Percentiles rank a stretch among this genome's conserved stretches.
Conservation (phyloP, 345 rosid genomes). For the Citropsis articulata region DNA sequence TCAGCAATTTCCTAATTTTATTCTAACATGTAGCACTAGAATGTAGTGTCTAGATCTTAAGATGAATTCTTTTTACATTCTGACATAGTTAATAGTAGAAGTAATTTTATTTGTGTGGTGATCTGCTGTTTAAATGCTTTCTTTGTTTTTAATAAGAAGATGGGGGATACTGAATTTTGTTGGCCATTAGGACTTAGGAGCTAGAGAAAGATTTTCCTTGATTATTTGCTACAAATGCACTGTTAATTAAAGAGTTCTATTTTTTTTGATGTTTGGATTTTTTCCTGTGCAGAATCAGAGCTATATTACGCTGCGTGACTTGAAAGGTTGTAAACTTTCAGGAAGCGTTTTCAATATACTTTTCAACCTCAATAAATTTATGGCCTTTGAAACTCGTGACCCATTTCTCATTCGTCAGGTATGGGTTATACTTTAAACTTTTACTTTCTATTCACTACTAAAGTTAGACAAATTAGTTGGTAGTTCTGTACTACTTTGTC, state of each 20-base stretch:
- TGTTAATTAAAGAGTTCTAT: conserved; percentile 9
- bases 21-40: background rate
- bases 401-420: conserved; percentile 99
- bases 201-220: background rate
- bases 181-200: background rate
- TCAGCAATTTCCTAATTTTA: background rate
- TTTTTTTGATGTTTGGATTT: conserved; percentile 18
- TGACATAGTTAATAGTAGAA: background rate
- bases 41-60: background rate
- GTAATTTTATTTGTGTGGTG: background rate
- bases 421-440: background rate
- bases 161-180: background rate
- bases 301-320: conserved; percentile 59
- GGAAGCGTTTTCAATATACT: conserved; percentile 91
- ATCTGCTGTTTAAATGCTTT: background rate
- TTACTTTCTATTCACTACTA: background rate
- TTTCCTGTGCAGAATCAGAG: conserved; percentile 62
- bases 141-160: too few species aligned
- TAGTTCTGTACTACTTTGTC: background rate
- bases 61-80: background rate
- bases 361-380: conserved; percentile 91
- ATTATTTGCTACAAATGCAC: background rate
- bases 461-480: conserved; percentile 4
- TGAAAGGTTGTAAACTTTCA: conserved; percentile 84
- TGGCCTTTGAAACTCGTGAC: conserved; percentile 97